Evolutionary conservation across 208 protist species (phyloP).

Genomic region (Hexamita inflata): DNA sequence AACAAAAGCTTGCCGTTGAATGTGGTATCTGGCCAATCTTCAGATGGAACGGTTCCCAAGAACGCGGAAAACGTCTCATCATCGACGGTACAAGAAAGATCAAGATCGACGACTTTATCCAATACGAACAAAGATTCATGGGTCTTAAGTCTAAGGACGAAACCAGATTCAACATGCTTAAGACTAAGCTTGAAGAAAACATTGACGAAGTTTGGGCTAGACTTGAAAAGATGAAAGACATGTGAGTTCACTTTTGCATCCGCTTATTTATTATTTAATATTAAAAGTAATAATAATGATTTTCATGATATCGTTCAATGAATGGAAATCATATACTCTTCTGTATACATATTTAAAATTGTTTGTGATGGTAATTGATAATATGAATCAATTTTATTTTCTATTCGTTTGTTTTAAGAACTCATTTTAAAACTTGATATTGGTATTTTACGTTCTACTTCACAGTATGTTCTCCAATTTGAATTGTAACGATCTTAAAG

Average conservation of each 20-base stretch:
- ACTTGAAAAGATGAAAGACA: not conserved
- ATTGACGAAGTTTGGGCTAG: not conserved
- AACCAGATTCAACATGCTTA: not conserved
- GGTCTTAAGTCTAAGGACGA: not conserved
- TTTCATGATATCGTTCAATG: too few relatives aligned
- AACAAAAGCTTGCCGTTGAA: constrained; percentile 38
- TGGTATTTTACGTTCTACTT: too few relatives aligned
- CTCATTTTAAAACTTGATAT: too few relatives aligned
- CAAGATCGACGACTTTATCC: not conserved
- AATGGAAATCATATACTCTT: too few relatives aligned
- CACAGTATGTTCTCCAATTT: too few relatives aligned
- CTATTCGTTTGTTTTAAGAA: too few relatives aligned
- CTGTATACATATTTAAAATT: too few relatives aligned
- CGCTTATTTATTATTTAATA: too few relatives aligned
- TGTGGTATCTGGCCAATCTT: constrained; percentile 35
- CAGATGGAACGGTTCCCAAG: not conserved
- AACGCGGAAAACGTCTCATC: not conserved
- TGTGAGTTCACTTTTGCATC: not conserved
- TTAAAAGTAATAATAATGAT: too few relatives aligned
- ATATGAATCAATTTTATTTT: too few relatives aligned
- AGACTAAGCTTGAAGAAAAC: not conserved
- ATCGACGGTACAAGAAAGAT: not conserved
- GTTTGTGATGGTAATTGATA: too few relatives aligned
- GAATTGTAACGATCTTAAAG: too few relatives aligned
- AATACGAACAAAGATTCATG: not conserved